Percentiles rank a stretch among this genome's conserved stretches.
Evolutionary conservation across 2,329 filamentous ascomycete genomes (phyloP).

Genomic region (Passalora sequoiae): DNA sequence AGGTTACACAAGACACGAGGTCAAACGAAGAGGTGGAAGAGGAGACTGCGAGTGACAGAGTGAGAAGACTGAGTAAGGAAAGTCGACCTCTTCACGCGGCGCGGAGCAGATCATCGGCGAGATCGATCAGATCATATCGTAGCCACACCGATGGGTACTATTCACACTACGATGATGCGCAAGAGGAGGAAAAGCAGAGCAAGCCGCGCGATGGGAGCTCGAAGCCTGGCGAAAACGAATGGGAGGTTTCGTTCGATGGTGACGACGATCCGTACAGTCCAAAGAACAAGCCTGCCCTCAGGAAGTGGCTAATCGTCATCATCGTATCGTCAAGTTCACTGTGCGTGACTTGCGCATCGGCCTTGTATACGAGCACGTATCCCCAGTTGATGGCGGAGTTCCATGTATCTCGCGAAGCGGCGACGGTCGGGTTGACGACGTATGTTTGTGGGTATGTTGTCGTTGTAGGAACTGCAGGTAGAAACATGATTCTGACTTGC

Average conservation of each 20-base stretch:
- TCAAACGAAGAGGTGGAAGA: slow-evolving; percentile 5
- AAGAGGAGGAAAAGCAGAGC: not conserved
- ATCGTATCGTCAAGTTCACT: slow-evolving; percentile 70
- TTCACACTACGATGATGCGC: slow-evolving; percentile 13
- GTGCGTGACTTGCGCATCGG: slow-evolving; percentile 80
- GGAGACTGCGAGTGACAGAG: slow-evolving; percentile 25
- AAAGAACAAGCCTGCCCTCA: slow-evolving; percentile 58
- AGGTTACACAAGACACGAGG: not conserved
- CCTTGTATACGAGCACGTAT: slow-evolving; percentile 80
- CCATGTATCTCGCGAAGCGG: slow-evolving; percentile 62
- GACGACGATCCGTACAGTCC: slow-evolving; percentile 71
- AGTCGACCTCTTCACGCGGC: slow-evolving; percentile 12
- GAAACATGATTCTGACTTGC: slow-evolving; percentile 38
- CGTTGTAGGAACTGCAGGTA: not conserved
- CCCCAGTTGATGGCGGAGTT: slow-evolving; percentile 71
- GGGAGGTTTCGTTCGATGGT: slow-evolving; percentile 70
- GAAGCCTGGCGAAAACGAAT: slow-evolving; percentile 44
- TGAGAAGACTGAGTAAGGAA: slow-evolving; percentile 38
- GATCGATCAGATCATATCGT: slow-evolving; percentile 28
- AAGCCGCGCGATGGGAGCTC: not conserved
- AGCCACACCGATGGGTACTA: slow-evolving; percentile 28
- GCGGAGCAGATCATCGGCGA: slow-evolving; percentile 26
- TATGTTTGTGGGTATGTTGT: slow-evolving; percentile 48
- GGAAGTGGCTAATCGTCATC: slow-evolving; percentile 73
- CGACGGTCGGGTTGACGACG: slow-evolving; percentile 72